Evolutionary conservation across 305 asterid genomes (phyloP).

Genomic region (Plantago coronopus): DNA sequence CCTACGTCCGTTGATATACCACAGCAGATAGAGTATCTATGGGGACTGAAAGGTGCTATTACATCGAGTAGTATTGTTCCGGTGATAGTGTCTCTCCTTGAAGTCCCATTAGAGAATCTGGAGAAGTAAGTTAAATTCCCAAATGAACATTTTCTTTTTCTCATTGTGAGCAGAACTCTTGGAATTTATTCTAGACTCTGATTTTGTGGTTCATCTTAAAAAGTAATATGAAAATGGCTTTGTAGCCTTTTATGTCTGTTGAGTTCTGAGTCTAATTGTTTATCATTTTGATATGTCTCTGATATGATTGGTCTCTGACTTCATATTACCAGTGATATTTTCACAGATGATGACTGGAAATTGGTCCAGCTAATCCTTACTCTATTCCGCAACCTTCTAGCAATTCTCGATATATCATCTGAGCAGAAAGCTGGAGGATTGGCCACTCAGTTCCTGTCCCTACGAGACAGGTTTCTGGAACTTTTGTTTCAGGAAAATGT

Average conservation of each 20-base stretch:
- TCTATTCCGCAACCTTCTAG: constrained; percentile 75
- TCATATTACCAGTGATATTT: constrained; percentile 60
- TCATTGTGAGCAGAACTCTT: constrained; percentile 5
- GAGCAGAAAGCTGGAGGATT: constrained; percentile 81
- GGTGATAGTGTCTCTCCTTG: constrained; percentile 73
- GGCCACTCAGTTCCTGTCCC: constrained; percentile 54
- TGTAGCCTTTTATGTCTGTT: not conserved
- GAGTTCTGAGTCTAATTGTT: constrained; percentile 1
- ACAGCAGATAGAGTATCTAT: constrained; percentile 83
- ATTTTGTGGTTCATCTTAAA: constrained; percentile 11
- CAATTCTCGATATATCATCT: constrained; percentile 77
- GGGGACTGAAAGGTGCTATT: constrained; percentile 75
- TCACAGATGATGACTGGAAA: constrained; percentile 97
- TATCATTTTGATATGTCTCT: constrained; percentile 4
- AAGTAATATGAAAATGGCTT: too few species aligned
- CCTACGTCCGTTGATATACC: constrained; percentile 66
- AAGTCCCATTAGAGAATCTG: constrained; percentile 74
- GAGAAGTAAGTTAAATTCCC: constrained; percentile 50
- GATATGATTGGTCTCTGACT: constrained; percentile 22
- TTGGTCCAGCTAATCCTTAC: constrained; percentile 91
- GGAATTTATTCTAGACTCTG: not conserved
- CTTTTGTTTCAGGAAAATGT: constrained; percentile 80
- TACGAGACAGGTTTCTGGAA: constrained; percentile 77
- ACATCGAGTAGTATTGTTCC: constrained; percentile 63
- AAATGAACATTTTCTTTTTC: constrained; percentile 8